A percentile compares a stretch with the other conserved stretches of the same genome.
Evolutionary conservation across 2,329 filamentous ascomycete genomes (phyloP).

Genomic region (Beauveria brongniartii): DNA sequence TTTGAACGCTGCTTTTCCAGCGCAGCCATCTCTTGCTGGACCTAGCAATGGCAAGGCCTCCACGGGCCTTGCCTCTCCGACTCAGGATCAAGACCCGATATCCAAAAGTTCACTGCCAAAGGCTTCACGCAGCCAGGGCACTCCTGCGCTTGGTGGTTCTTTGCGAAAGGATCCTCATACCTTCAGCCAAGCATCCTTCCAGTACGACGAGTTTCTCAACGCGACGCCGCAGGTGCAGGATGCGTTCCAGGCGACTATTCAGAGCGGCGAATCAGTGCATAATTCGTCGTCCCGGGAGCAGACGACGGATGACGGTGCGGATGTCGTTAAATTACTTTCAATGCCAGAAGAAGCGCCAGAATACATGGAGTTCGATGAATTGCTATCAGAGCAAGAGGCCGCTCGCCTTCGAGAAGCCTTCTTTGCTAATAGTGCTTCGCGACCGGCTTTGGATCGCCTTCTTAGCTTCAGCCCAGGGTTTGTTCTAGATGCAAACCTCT

Average conservation of each 20-base stretch:
- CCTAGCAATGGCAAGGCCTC: conserved; percentile 14
- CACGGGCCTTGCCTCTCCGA: not conserved
- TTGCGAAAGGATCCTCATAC: not conserved
- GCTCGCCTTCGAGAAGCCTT: not conserved
- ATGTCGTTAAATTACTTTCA: conserved; percentile 13
- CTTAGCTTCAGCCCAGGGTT: conserved; percentile 45
- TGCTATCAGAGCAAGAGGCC: conserved; percentile 6
- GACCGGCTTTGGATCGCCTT: conserved; percentile 32
- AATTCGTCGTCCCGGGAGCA: conserved; percentile 9
- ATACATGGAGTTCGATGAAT: not conserved
- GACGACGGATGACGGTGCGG: conserved; percentile 13
- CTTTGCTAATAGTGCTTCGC: not conserved
- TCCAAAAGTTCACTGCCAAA: not conserved
- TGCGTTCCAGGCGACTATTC: not conserved
- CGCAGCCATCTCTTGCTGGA: conserved; percentile 13
- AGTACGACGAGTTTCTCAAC: conserved; percentile 2
- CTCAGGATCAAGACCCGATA: not conserved
- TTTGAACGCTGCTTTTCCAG: conserved; percentile 17
- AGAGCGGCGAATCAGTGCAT: not conserved
- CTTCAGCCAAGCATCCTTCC: not conserved
- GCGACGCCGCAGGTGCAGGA: not conserved
- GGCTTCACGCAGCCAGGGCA: not conserved
- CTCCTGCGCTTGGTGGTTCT: not conserved
- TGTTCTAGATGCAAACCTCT: conserved; percentile 19
- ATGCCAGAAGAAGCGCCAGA: conserved; percentile 6